Percentiles rank a stretch among this genome's conserved stretches.
phyloP scores from a whole-genome alignment of 257 asterid species.

The Galeopsis tetrahit region DNA sequence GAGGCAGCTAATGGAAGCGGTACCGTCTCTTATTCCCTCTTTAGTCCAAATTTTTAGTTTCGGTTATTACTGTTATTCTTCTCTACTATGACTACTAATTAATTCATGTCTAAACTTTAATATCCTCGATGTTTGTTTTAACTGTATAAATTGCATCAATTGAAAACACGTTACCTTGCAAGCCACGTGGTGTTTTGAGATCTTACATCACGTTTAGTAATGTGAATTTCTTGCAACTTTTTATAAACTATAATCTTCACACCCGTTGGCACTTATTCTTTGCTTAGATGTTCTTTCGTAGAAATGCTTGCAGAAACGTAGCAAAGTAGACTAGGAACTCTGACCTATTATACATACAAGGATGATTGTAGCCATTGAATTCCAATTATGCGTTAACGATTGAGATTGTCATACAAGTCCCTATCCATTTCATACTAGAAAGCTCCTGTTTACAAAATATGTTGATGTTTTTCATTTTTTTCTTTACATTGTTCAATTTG shows the following conservation, averaged over 20 bases:
- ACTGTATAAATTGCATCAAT: background rate
- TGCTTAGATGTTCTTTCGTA: background rate
- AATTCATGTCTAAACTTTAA: background rate
- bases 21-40: conserved; percentile 37
- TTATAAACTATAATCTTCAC: background rate
- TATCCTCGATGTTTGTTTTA: background rate
- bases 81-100: conserved; percentile 9
- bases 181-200: background rate
- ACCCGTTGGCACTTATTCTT: background rate
- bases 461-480: background rate
- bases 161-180: background rate
- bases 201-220: background rate
- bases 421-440: background rate
- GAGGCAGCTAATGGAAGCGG: conserved; percentile 96
- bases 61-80: background rate
- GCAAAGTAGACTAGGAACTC: background rate
- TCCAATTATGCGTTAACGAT: background rate
- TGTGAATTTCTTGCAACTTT: background rate
- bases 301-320: background rate
- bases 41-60: conserved; percentile 12
- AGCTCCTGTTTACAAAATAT: background rate
- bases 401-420: background rate
- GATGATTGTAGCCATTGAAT: background rate
- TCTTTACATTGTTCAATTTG: background rate
- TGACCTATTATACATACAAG: background rate